Percentiles rank a stretch among this genome's conserved stretches.
phyloP scores from a whole-genome alignment of 2,329 filamentous ascomycete species.

The Pyrenochaeta sp. region DNA sequence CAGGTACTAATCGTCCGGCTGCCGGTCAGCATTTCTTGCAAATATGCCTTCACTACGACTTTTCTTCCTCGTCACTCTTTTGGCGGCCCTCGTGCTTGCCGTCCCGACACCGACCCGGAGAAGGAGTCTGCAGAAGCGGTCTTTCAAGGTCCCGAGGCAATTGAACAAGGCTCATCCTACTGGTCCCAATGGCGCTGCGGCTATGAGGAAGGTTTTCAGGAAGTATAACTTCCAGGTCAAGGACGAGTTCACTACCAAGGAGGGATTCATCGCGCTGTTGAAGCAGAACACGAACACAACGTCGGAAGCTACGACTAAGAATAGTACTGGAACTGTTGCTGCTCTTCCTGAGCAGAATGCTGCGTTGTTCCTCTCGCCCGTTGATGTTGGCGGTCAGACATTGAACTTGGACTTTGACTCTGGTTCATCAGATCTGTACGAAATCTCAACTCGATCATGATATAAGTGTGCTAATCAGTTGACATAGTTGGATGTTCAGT shows the following conservation, averaged over 20 bases:
- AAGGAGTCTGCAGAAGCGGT: constrained; percentile 57
- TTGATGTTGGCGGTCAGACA: constrained; percentile 73
- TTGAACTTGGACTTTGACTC: constrained; percentile 77
- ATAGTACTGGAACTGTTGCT: constrained; percentile 67
- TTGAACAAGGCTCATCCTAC: constrained; percentile 62
- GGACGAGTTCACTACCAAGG: constrained; percentile 25
- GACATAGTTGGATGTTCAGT: constrained; percentile 71
- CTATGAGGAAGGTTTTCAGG: constrained; percentile 70
- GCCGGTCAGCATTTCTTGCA: constrained; percentile 49
- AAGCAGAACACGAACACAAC: constrained; percentile 20
- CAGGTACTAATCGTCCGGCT: constrained; percentile 37
- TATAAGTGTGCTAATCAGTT: constrained; percentile 16
- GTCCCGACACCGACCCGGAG: constrained; percentile 48
- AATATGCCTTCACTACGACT: constrained; percentile 47
- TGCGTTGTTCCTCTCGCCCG: constrained; percentile 73
- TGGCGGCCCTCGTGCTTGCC: constrained; percentile 58
- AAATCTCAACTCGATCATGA: neutral
- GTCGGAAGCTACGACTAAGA: constrained; percentile 43
- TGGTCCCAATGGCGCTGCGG: constrained; percentile 62
- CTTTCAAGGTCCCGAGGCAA: constrained; percentile 68
- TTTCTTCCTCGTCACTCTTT: constrained; percentile 56
- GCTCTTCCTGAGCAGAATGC: constrained; percentile 71
- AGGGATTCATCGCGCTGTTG: constrained; percentile 50
- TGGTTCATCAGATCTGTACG: constrained; percentile 75
- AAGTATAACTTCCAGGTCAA: constrained; percentile 66